A percentile compares a stretch with the other conserved stretches of the same genome.
Evolutionary conservation across 768 basidiomycete species (phyloP).

Genomic region (Pleurotus cornucopiae): DNA sequence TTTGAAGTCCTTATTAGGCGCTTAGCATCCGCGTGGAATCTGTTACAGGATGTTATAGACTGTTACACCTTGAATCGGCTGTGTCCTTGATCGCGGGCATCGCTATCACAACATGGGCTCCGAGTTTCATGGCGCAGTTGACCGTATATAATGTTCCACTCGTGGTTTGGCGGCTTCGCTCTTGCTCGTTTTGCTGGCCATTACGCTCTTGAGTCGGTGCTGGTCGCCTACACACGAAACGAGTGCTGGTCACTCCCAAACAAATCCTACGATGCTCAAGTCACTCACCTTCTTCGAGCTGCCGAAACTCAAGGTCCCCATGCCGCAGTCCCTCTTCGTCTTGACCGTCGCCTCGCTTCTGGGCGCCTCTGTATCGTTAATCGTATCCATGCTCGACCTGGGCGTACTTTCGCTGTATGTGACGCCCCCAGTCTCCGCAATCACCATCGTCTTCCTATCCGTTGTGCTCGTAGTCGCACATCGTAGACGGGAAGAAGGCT

Average conservation of each 20-base stretch:
- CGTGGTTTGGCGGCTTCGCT: neutral
- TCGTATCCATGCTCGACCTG: constrained; percentile 28
- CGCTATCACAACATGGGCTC: constrained; percentile 4
- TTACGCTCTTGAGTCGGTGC: constrained; percentile 19
- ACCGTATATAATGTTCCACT: neutral
- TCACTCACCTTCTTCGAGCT: neutral
- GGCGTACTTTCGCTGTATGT: constrained; percentile 29
- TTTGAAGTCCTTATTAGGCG: too few relatives aligned
- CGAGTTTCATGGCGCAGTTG: neutral
- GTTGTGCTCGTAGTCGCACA: constrained; percentile 22
- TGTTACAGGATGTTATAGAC: too few relatives aligned
- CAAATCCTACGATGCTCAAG: constrained; percentile 2
- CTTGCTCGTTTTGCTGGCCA: constrained; percentile 20
- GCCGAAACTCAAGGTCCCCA: constrained; percentile 10
- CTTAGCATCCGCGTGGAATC: too few relatives aligned
- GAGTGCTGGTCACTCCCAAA: constrained; percentile 12
- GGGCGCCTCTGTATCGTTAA: constrained; percentile 20
- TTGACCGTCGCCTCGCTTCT: constrained; percentile 22
- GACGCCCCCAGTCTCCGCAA: constrained; percentile 23
- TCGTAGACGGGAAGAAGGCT: constrained; percentile 17
- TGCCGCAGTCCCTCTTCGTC: constrained; percentile 24
- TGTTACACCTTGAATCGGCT: too few relatives aligned
- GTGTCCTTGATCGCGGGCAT: neutral
- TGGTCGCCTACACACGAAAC: constrained; percentile 19
- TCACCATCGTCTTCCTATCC: constrained; percentile 26